A percentile compares a stretch with the other conserved stretches of the same genome.
Evolutionary conservation across 1,284 basidiomycete species (phyloP).

Genomic region (Ganoderma sp.): DNA sequence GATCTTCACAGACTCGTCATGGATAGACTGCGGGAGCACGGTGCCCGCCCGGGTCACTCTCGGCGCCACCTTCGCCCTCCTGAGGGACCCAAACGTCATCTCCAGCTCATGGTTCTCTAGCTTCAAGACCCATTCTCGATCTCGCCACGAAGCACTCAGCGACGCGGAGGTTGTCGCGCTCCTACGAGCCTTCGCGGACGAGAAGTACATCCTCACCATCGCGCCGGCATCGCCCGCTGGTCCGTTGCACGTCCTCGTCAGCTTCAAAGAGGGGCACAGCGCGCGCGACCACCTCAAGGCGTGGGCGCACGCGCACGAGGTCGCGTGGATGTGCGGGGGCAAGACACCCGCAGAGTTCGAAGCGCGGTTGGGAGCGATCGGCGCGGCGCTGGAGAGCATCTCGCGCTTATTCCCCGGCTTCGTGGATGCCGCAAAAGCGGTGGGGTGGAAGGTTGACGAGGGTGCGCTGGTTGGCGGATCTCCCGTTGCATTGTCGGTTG

Average conservation of each 20-base stretch:
- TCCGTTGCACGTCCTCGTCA: constrained; percentile 44
- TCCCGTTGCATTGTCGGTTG: constrained; percentile 41
- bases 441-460: constrained; percentile 48
- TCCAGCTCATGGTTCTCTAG: background rate
- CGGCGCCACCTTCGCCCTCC: constrained; percentile 25
- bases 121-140: background rate
- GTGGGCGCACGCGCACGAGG: constrained; percentile 56
- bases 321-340: constrained; percentile 27
- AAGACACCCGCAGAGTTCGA: constrained; percentile 21
- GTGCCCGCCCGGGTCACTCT: constrained; percentile 22
- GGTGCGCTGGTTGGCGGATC: constrained; percentile 45
- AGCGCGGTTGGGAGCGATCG: constrained; percentile 33
- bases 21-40: constrained; percentile 2
- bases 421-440: constrained; percentile 38
- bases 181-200: constrained; percentile 44
- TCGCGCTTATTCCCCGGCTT: constrained; percentile 42
- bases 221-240: constrained; percentile 36
- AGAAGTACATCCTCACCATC: constrained; percentile 59
- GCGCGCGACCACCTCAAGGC: constrained; percentile 58
- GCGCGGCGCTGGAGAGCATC: constrained; percentile 34
- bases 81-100: constrained; percentile 4
- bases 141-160: constrained; percentile 6
- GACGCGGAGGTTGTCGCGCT: constrained; percentile 23
- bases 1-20: constrained; percentile 29
- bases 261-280: constrained; percentile 55